Conservation (phyloP, 176 grass and related monocot genomes). For the Luzula sylvatica region DNA sequence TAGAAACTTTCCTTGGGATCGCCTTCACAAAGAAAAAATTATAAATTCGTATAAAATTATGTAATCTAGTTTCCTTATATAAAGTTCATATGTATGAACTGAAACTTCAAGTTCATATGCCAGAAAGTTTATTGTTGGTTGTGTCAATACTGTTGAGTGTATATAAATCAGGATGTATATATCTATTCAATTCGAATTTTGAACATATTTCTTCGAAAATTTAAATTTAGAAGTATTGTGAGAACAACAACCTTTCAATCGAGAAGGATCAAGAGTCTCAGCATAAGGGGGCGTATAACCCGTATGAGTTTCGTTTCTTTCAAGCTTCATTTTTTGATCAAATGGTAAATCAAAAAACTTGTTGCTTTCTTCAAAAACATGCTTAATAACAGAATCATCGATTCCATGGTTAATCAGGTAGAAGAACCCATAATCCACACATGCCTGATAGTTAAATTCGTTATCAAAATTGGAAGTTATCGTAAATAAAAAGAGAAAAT, state of each 20-base stretch:
- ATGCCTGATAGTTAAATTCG: conserved; percentile 40
- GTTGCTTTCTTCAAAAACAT: conserved; percentile 53
- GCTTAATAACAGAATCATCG: conserved; percentile 12
- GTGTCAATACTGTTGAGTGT: too few relatives aligned
- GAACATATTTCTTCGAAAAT: not conserved
- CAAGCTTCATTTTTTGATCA: conserved; percentile 58
- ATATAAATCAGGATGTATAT: not conserved
- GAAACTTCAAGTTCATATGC: too few relatives aligned
- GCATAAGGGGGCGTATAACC: conserved; percentile 62
- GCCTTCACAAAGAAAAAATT: conserved; percentile 23
- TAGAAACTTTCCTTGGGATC: conserved; percentile 83
- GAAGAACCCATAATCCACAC: conserved; percentile 79
- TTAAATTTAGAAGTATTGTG: not conserved
- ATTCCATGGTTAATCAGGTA: conserved; percentile 73
- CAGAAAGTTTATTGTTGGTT: not conserved
- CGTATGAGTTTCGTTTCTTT: conserved; percentile 26
- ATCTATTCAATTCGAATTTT: not conserved
- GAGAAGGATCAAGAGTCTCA: conserved; percentile 53
- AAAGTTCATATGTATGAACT: not conserved
- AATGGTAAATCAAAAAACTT: conserved; percentile 45
- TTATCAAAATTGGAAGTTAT: not conserved
- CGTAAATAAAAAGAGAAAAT: not conserved
- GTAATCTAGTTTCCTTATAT: not conserved
- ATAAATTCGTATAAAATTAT: not conserved
- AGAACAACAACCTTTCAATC: conserved; percentile 28